phyloP scores from a whole-genome alignment of 1,139 yeast species.

The Spencermartinsiella ligniputridi region DNA sequence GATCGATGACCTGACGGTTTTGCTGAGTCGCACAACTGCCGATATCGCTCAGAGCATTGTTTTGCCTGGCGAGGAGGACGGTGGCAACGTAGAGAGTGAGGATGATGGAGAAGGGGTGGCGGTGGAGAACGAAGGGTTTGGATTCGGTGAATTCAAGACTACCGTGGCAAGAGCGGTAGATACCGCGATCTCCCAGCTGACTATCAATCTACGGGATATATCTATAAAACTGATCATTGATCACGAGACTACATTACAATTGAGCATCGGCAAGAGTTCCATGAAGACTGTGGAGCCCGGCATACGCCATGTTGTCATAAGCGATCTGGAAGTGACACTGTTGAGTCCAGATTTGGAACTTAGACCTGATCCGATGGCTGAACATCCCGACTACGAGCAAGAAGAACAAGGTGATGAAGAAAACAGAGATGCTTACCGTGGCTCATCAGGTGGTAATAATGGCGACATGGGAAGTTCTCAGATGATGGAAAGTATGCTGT shows the following conservation, averaged over 20 bases:
- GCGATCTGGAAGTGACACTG: constrained; percentile 29
- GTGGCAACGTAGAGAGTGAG: constrained; percentile 8
- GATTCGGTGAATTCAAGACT: constrained; percentile 42
- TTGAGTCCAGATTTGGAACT: constrained; percentile 5
- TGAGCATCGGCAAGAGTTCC: constrained; percentile 40
- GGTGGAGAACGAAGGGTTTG: constrained; percentile 25
- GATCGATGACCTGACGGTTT: constrained; percentile 44
- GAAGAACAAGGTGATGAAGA: constrained; percentile 6
- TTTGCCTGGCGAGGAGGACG: constrained; percentile 20
- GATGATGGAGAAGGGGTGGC: constrained; percentile 26
- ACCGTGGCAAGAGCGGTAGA: constrained; percentile 64
- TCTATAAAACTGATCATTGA: constrained; percentile 50
- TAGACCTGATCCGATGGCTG: not conserved
- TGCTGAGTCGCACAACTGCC: constrained; percentile 57
- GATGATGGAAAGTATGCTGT: constrained; percentile 58
- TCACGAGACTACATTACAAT: constrained; percentile 39
- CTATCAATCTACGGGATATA: constrained; percentile 44
- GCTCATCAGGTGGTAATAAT: constrained; percentile 28
- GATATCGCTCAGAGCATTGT: constrained; percentile 31
- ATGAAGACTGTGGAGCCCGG: constrained; percentile 47
- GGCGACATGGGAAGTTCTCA: constrained; percentile 33
- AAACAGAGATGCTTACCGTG: constrained; percentile 4
- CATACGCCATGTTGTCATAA: constrained; percentile 39
- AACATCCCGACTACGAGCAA: not conserved
- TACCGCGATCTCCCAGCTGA: constrained; percentile 61